These are phyloP conservation scores for Lignosus rhinocerotis DNA, from an alignment of 1,284 basidiomycete genomes.

Conservation along the genomic window DNA sequence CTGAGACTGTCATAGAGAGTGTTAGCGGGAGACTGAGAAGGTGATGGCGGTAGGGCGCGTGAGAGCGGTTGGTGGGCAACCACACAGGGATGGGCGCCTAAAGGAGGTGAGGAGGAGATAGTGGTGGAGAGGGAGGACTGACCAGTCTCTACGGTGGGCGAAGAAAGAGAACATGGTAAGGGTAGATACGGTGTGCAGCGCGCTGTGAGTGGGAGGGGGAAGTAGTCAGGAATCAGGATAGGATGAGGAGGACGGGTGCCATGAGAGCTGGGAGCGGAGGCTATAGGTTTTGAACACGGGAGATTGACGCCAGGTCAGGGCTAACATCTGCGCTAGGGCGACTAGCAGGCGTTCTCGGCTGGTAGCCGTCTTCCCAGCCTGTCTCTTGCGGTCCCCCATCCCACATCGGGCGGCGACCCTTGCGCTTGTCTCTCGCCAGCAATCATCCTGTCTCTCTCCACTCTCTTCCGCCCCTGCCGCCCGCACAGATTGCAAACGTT, in stretches of 20 bases:
- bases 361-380: slow-evolving; percentile 4
- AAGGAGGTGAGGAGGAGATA: not conserved
- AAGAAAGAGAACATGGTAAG: slow-evolving; percentile 19
- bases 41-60: slow-evolving; percentile 6
- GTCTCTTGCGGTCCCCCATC: not conserved
- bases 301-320: slow-evolving; percentile 14
- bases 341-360: slow-evolving; percentile 2
- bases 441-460: not conserved
- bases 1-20: slow-evolving; percentile 37
- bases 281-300: slow-evolving; percentile 17
- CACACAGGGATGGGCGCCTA: not conserved
- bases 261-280: slow-evolving; percentile 18
- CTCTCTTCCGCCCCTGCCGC: too few species aligned
- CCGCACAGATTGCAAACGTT: too few species aligned
- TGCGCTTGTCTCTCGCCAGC: not conserved
- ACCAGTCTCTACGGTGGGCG: slow-evolving; percentile 22
- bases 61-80: not conserved
- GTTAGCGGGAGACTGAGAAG: slow-evolving; percentile 11
- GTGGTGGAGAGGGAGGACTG: slow-evolving; percentile 5
- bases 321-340: not conserved
- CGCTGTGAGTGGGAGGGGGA: not conserved
- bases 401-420: not conserved
- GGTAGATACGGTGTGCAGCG: not conserved
- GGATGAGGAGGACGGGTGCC: slow-evolving; percentile 12
- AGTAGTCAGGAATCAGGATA: slow-evolving; percentile 1